Conservation (phyloP, 495 filamentous ascomycete genomes). For the Neurospora cerealis region DNA sequence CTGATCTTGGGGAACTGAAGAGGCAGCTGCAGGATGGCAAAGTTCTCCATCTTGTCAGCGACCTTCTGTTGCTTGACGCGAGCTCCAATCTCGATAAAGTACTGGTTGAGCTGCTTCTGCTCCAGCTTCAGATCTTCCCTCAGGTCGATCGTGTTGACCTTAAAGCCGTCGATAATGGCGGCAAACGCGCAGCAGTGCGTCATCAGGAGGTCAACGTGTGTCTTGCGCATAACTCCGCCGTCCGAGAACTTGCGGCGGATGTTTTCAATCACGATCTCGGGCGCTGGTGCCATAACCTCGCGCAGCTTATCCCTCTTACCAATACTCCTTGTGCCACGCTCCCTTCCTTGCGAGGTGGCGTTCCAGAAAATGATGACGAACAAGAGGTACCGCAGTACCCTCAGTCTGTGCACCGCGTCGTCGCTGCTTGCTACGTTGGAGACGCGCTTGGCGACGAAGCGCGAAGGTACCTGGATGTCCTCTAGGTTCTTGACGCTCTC, state of each 20-base stretch:
- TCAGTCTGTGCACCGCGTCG: conserved; percentile 47
- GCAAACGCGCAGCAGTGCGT: conserved; percentile 60
- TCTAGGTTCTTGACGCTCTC: conserved; percentile 50
- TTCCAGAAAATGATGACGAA: conserved; percentile 53
- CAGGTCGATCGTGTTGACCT: conserved; percentile 66
- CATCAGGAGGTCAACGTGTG: conserved; percentile 53
- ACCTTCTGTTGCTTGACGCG: conserved; percentile 40
- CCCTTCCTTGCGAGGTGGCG: conserved; percentile 24
- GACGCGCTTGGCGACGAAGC: conserved; percentile 58
- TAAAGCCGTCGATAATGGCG: conserved; percentile 64
- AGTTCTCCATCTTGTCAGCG: conserved; percentile 41
- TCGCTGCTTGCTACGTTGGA: conserved; percentile 43
- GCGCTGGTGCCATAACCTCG: conserved; percentile 36
- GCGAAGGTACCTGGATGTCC: conserved; percentile 46
- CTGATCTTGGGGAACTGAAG: conserved; percentile 66
- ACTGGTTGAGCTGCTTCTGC: conserved; percentile 49
- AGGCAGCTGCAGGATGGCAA: conserved; percentile 65
- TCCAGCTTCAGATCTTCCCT: conserved; percentile 72
- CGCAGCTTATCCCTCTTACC: conserved; percentile 41
- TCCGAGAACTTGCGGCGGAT: conserved; percentile 63
- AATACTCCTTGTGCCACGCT: conserved; percentile 30
- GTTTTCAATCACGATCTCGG: conserved; percentile 55
- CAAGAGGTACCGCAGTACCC: conserved; percentile 56
- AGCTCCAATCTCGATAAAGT: conserved; percentile 80
- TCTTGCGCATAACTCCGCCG: conserved; percentile 46